Evolutionary conservation across 805 yeast species (phyloP).

Genomic region (Spathaspora boniae): DNA sequence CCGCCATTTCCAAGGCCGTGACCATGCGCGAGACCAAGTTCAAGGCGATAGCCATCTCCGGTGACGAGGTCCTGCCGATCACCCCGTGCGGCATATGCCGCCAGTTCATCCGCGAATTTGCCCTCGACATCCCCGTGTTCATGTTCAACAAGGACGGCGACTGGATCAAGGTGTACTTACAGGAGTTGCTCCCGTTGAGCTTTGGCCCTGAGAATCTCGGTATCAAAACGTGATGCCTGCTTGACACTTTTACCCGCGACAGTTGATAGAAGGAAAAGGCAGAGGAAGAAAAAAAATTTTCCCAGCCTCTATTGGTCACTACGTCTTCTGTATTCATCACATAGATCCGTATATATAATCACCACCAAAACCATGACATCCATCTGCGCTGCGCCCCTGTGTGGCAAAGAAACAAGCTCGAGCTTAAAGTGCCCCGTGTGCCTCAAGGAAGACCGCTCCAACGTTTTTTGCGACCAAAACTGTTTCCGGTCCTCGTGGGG

Average conservation of each 20-base stretch:
- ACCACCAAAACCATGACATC: slow-evolving; percentile 10
- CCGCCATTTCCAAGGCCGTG: slow-evolving; percentile 33
- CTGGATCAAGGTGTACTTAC: slow-evolving; percentile 45
- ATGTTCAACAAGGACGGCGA: slow-evolving; percentile 62
- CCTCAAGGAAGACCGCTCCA: slow-evolving; percentile 60
- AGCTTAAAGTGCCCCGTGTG: slow-evolving; percentile 88
- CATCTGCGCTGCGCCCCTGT: slow-evolving; percentile 71
- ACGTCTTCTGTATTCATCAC: background rate
- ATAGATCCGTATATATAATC: background rate
- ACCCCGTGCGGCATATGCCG: slow-evolving; percentile 96
- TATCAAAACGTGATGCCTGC: background rate
- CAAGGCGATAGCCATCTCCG: slow-evolving; percentile 63
- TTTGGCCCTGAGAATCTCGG: slow-evolving; percentile 77
- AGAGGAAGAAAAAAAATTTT: slow-evolving; percentile 2
- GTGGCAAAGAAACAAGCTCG: slow-evolving; percentile 79
- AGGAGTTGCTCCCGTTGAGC: slow-evolving; percentile 72
- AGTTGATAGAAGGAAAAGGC: too few species aligned
- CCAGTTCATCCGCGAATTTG: slow-evolving; percentile 84
- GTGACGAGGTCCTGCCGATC: slow-evolving; percentile 55
- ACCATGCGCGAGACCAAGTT: slow-evolving; percentile 41
- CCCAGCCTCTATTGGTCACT: background rate
- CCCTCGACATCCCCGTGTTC: slow-evolving; percentile 52
- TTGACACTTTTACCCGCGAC: too few species aligned
- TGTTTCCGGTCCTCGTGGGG: slow-evolving; percentile 77
- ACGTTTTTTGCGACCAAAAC: slow-evolving; percentile 74